These are phyloP conservation scores for Daedaleopsis nitida DNA, from an alignment of 768 basidiomycete genomes.

Conservation along the genomic window DNA sequence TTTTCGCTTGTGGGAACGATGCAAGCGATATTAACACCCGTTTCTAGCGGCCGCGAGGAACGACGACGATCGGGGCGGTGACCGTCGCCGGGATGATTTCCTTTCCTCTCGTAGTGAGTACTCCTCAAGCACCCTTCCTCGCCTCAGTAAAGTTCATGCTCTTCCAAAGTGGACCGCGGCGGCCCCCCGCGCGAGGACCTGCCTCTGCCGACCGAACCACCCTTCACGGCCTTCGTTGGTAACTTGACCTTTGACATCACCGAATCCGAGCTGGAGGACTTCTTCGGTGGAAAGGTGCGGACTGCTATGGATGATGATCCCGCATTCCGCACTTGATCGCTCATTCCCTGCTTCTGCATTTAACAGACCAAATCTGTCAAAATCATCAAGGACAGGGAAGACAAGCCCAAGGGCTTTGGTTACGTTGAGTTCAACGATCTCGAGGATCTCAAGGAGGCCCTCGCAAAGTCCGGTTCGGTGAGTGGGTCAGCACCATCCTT, in stretches of 20 bases:
- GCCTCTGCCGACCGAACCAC: slow-evolving; percentile 92
- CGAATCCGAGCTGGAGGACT: slow-evolving; percentile 78
- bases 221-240: slow-evolving; percentile 96
- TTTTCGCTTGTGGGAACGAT: slow-evolving; percentile 8
- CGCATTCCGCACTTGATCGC: neutral
- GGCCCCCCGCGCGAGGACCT: slow-evolving; percentile 81
- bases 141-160: slow-evolving; percentile 17
- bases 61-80: slow-evolving; percentile 65
- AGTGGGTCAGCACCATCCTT: slow-evolving; percentile 30
- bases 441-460: slow-evolving; percentile 83
- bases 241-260: slow-evolving; percentile 93
- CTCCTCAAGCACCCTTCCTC: neutral
- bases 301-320: neutral
- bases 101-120: slow-evolving; percentile 60
- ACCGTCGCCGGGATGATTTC: slow-evolving; percentile 65
- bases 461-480: slow-evolving; percentile 71
- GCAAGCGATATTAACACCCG: slow-evolving; percentile 6
- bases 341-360: neutral
- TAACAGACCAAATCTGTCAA: slow-evolving; percentile 81
- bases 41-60: slow-evolving; percentile 60
- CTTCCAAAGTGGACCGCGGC: slow-evolving; percentile 51
- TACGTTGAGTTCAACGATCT: slow-evolving; percentile 94
- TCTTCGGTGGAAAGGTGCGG: slow-evolving; percentile 70
- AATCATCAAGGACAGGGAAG: slow-evolving; percentile 91
- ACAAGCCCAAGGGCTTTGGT: slow-evolving; percentile 97